These are phyloP conservation scores for Rhodosporidiobolus sp. DNA, from an alignment of 768 basidiomycete genomes.

Conservation along the genomic window DNA sequence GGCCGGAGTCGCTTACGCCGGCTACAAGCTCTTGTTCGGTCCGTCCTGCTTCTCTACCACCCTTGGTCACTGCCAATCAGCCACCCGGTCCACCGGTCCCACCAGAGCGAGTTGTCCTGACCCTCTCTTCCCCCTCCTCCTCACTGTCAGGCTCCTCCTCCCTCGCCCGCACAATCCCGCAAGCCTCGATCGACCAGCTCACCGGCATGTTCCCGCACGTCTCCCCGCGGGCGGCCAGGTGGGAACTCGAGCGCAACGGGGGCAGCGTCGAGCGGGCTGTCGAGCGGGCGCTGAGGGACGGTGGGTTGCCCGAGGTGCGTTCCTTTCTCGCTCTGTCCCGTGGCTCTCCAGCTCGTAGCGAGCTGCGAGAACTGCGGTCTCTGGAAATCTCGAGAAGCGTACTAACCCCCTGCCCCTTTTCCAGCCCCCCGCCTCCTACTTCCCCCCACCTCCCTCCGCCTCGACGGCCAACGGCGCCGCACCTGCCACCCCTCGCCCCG, in stretches of 20 bases:
- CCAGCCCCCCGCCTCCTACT: constrained; percentile 36
- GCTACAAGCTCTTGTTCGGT: constrained; percentile 30
- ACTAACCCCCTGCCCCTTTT: not conserved
- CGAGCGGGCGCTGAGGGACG: constrained; percentile 31
- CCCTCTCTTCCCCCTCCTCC: not conserved
- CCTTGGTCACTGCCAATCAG: not conserved
- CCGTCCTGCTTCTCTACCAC: not conserved
- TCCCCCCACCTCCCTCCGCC: constrained; percentile 11
- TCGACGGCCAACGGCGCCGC: not conserved
- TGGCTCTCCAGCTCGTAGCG: not conserved
- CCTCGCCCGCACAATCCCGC: not conserved
- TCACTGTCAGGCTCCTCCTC: not conserved
- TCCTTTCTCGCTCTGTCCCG: not conserved
- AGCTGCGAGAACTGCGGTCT: not conserved
- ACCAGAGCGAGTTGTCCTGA: too few species aligned
- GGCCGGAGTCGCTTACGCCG: constrained; percentile 16
- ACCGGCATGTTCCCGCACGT: constrained; percentile 24
- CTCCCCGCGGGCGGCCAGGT: not conserved
- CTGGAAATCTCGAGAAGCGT: too few species aligned
- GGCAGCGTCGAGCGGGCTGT: constrained; percentile 35
- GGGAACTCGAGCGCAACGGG: constrained; percentile 32
- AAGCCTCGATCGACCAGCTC: constrained; percentile 16
- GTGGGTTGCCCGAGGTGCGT: constrained; percentile 35
- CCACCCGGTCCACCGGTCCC: too few species aligned
- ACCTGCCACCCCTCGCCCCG: not conserved